Base-by-base conservation (phyloP, 495 filamentous ascomycete species). In the Pseudoneurospora amorphoporcata region DNA sequence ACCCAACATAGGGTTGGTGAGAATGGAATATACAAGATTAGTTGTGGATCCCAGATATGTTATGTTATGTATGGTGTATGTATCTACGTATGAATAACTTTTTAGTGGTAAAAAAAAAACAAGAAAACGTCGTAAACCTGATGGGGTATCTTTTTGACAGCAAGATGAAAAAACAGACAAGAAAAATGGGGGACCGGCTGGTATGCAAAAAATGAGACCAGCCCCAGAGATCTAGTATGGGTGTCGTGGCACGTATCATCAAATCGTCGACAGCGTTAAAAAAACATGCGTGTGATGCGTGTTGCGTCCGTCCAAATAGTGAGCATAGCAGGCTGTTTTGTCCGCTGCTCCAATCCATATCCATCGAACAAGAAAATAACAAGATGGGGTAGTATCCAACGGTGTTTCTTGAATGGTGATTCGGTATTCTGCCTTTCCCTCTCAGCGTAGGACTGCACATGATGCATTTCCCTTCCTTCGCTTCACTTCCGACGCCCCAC, bases 401-500 rank as follows among this genome's bases (percentile, higher is more conserved):
- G 53, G 23, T 19, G 8, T 61, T 61, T 61, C 53, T 61, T 12
- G 12, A 61, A 61, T 17, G 2, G 53, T 61, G 14, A 61, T 61
- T 61, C 53, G 53, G 53, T 61, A 35, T 29, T 61, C 29, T 35
- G 6, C 23, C 53, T 37, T 37, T 61, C 1, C 23, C 6, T 35
- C 53, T 35, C 53, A 17, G 53, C 14, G 14, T 53, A 19, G 45
- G 45, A 37, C 10, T 9, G 4, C 19, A 53, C 19, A 53, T 53
- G 45, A 17, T 61, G 19, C 35, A 37, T 58, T 23, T 61, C 29
- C 43, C 29, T 17, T 61, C 12, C 12, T 61, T 61, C 29, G 53
- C 53, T 61, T 75, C 72, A 81, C 68, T 80, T 83, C 72, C 81
- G 78, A 68, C 84, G 75, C 32, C 83, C 80, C 23, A 86, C 83